Evolutionary conservation across 352 stramenopile species (phyloP), one percentile per base, ranked within the genome.

Genomic region (Globisporangium carolinianum): DNA sequence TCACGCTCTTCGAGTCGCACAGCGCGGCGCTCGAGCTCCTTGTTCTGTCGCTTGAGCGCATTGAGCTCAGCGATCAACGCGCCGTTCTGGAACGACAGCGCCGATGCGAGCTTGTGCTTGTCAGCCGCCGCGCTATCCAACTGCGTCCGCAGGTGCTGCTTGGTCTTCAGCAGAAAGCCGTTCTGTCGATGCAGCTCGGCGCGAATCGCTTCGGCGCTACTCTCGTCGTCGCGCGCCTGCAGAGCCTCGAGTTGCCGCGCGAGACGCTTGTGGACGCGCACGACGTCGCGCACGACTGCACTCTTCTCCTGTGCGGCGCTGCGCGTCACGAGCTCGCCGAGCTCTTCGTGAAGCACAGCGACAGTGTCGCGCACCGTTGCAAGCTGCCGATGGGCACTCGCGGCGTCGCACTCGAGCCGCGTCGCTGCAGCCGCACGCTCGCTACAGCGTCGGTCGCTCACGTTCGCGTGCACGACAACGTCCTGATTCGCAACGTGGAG

Each of bases 171-270:
- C 17, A 91, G 60, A 50, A 88, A 93, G 8, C 57, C 70, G 48
- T 89, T 93, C 51, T 93, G 80, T 6, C 83, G 73, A 53, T 90
- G 76, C 0, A 93, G 47, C 58, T 93, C 83, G 0, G 74, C 67
- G 32, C 76, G 87, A 1, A 93, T 69, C 51, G 88, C 80, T 17
- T 86, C 74, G 0, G 65, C 58, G 0, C 72, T 69, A 32, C 24
- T 32, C 1, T 32, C 24, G 14, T 86, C 76, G 41, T 83, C 76
- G 10, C 65, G 66, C 14, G 70, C 74, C 43, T 87, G 68, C 4
- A 90, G 60, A 7, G 68, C 64, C 8, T 83, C 73, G 53, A 84
- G 62, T 52, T 90, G 77, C 0, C 78, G 61, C 0, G 74, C 70
- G 18, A 90, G 62, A 0, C 73, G 67, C 51, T 90, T 90, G 61